Base-by-base conservation (phyloP, 352 stramenopile species). In the Phytopythium ostracodes region DNA sequence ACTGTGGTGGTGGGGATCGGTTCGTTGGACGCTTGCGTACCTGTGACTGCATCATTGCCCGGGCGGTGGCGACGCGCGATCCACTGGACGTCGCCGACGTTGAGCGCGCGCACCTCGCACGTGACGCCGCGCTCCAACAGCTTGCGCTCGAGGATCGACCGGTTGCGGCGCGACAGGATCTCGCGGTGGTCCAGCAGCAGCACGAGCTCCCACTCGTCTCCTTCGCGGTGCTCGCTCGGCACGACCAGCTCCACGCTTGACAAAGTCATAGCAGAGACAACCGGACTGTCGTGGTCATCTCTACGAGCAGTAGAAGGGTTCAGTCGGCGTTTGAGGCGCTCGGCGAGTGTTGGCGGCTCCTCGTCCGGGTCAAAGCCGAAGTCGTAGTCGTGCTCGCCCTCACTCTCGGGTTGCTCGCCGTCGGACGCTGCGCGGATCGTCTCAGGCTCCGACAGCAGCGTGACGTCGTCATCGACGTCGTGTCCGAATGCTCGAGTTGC, bases 101-200 rank as follows among this genome's bases (percentile, higher is more conserved):
- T 77, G 46, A 95, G 71, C 5, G 70, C 70, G 8, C 87, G 77
- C 47, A 95, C 84, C 67, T 95, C 84, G n/a, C 87, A 95, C 8
- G 81, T 90, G 2, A 95, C 83, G 38, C 84, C 80, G 15, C 59
- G 63, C 51, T 95, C 87, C 9, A 91, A 66, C n/a, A 95, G 63
- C 33, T 93, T 95, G 27, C 84, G 77, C 49, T 95, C 87, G 11
- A 95, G 56, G 46, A 93, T 87, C 36, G 74, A 72, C 25, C 79
- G 81, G 53, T 92, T 93, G 22, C 79, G 73, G 5, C 83, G 70
- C 46, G 87, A 90, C 10, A 92, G 64, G 24, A 93, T 72, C 62
- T 95, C 87, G 15, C 87, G 84, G 62, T 95, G 87, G 62, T 95
- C 87, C n/a, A 95, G 62, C 2, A 93, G 47, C 36, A 93, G 53